Evolutionary conservation across 805 yeast genomes (phyloP).

Genomic region (Kurtzmaniella cleridarum): DNA sequence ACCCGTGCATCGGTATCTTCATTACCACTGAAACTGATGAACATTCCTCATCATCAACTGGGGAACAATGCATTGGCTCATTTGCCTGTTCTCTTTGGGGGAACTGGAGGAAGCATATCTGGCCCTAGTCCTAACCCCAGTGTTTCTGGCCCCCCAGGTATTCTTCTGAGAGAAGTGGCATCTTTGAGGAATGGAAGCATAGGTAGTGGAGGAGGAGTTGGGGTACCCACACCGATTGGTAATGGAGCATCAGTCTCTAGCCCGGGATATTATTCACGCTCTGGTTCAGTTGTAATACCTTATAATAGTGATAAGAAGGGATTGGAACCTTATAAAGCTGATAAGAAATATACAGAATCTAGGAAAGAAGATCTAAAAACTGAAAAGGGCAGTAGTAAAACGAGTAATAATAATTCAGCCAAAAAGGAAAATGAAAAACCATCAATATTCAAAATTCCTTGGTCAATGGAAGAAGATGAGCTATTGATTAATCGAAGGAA

Average conservation of each 20-base stretch:
- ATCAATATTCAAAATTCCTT: slow-evolving; percentile 29
- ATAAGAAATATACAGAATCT: slow-evolving; percentile 3
- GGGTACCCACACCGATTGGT: slow-evolving; percentile 3
- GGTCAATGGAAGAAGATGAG: slow-evolving; percentile 71
- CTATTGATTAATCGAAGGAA: slow-evolving; percentile 48
- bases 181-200: slow-evolving; percentile 38
- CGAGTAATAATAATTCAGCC: background rate
- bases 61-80: slow-evolving; percentile 35
- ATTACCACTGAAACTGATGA: slow-evolving; percentile 41
- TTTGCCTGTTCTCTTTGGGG: slow-evolving; percentile 39
- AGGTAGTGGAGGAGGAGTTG: slow-evolving; percentile 16
- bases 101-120: slow-evolving; percentile 29
- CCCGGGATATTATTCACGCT: slow-evolving; percentile 29
- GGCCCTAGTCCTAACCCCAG: slow-evolving; percentile 37
- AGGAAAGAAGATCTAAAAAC: slow-evolving; percentile 2
- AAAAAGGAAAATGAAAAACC: slow-evolving; percentile 3
- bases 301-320: slow-evolving; percentile 21
- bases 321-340: slow-evolving; percentile 1
- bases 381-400: slow-evolving; percentile 2
- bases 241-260: slow-evolving; percentile 9
- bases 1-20: slow-evolving; percentile 36
- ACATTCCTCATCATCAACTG: slow-evolving; percentile 42
- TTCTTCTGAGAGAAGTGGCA: slow-evolving; percentile 29
- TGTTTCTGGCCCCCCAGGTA: slow-evolving; percentile 31
- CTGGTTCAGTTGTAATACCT: slow-evolving; percentile 35